Evolutionary conservation across 1,139 yeast genomes (phyloP), one percentile per base, ranked within the genome.

Genomic region (Candida buenavistaensis): DNA sequence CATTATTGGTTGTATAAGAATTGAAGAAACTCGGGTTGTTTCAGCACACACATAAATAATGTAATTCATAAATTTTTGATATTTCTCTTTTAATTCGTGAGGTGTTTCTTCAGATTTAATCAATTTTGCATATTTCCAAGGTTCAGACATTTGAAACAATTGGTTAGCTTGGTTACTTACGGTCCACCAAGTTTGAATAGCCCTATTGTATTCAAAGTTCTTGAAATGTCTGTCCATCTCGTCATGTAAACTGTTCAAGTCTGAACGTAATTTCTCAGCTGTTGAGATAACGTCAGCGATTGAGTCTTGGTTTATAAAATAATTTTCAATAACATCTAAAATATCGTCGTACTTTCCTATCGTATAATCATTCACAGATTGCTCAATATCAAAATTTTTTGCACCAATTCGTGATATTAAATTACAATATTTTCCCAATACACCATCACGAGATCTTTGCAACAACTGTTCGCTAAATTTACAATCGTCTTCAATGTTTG

Each of bases 391-490:
- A 50, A 92, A 90, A 38, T 80, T 78, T 14, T 73, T 67, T 0
- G 92, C 88, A 33, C 95, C 81, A 30, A 82, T 75, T 39, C 98
- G 66, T 40, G 82, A 75, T 15, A 83, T 68, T 36, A 90, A 65
- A 50, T 92, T 92, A 32, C 95, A 90, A 57, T 83, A 83, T 55
- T 90, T 90, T 38, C 89, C 88, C 38, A 87, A 80, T 30, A 92
- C 64, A 41, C 77, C 74, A 43, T 80, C 82, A 44, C 95, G 70
- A 9, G 82, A 69, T 17, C 64, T 57, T 30, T 62, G 62, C 26
- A 90, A 68, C 27, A 78, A 69, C 10, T 64, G 73, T 38, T 81
- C 84, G 25, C 81, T 74, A 53, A 82, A 92, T 48, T 89, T 90
- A 44, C 90, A 79, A 59, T 92, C 98, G 29, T 75, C 72, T 28